Evolutionary conservation across 2,329 filamentous ascomycete species (phyloP), one percentile per base, ranked within the genome.

Genomic region (Fusarium sp.): DNA sequence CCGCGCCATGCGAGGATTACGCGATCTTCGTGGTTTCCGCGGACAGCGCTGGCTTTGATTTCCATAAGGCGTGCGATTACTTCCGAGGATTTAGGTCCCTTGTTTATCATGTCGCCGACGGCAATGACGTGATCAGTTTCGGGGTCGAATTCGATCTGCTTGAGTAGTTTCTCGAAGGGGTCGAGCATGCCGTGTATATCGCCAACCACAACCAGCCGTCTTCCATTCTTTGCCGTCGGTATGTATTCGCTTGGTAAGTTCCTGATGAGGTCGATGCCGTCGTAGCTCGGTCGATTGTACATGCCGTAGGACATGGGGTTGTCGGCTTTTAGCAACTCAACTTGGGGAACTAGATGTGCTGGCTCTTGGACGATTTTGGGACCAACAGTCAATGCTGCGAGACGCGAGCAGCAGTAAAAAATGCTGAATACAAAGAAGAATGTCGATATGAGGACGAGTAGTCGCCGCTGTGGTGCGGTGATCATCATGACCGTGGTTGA

Each of bases 21-120:
- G 23, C 90, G 87, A 78, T 98, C 94, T 78, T 99, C 96, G 81
- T 97, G 93, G 80, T 98, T 98, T 20, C 96, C 96, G 53, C 95
- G 90, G 11, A 98, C 93, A 67, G 89, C 93, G 30, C 90, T 93
- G 23, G 95, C 94, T 53, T 88, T 87, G 40, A 95, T 81, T 16
- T 87, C 81, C 78, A 93, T 92, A 40, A 93, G 90, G 43, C 94
- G 84, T 61, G 91, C 88, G 49, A 98, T 85, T 1, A 97, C 93
- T 40, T 90, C 93, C 1, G 85, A 75, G 32, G 92, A 95, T 80
- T 97, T 90, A 13, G 94, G 93, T 1, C 95, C 94, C 80, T 97
- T 97, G 76, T 90, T 90, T 72, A 98, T 86, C 77, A 95, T 86
- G 79, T 97, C 93, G 49, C 93, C 93, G 1, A 89, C 86, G 47